Evolutionary conservation across 305 asterid genomes (phyloP), one percentile per base, ranked within the genome.

Genomic region (Fraxinus dipetala): DNA sequence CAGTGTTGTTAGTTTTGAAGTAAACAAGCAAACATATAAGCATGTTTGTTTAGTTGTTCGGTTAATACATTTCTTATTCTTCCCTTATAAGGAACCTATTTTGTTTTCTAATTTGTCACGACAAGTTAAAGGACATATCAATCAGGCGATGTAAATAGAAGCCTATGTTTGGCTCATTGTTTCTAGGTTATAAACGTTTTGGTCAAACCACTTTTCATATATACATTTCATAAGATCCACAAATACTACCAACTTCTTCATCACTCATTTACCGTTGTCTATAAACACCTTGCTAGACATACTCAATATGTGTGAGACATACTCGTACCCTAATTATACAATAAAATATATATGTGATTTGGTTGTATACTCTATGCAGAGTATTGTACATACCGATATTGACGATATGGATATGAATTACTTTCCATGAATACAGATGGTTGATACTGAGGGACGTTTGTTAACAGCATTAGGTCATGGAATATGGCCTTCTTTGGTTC

Each of bases 401-500:
- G 28, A 56, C 0, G 1, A 56, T 56, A 56, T 56, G 28, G 2
- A 22, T 56, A 56, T 7, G 28, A 63, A 61, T 22, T 7, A 61
- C 5, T 22, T 14, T 67, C 8, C 74, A 28, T 28, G 18, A 26
- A 69, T 30, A 9, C 38, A 69, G 75, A 20, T 69, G 5, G 10
- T 69, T 69, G 75, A 31, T 69, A 30, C 22, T 30, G 18, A 5
- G 20, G 75, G 75, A 30, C 75, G 38, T 5, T 69, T 69, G 75
- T 69, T 69, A 69, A 69, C 40, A 69, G 75, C 75, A 30, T 14
- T 69, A 69, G 75, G 75, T 14, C 22, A 69, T 30, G 75, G 75
- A 69, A 30, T 69, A 30, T 69, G 75, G 75, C 38, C 75, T 31
- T 69, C 20, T 9, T 69, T 69, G 75, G 75, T 69, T 69, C 75